Percentiles rank a stretch among this genome's conserved stretches.
Evolutionary conservation across 2,329 filamentous ascomycete genomes (phyloP).

Genomic region (Graphilbum fragrans): DNA sequence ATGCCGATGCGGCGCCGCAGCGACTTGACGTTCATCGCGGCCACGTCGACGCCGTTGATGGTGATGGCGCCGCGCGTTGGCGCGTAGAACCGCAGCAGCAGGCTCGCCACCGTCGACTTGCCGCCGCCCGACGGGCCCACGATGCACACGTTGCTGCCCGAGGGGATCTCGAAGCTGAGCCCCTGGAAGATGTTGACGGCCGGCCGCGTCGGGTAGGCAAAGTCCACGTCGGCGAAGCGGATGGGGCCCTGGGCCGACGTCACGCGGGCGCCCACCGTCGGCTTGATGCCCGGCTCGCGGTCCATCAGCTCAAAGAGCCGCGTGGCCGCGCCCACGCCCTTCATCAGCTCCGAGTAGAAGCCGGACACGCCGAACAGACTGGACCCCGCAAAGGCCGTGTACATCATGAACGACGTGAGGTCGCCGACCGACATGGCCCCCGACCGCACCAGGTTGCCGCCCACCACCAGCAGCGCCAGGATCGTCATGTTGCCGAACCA

Average conservation of each 20-base stretch:
- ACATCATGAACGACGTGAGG: constrained; percentile 95
- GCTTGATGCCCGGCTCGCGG: constrained; percentile 71
- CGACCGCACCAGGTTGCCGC: constrained; percentile 77
- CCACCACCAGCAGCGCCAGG: constrained; percentile 76
- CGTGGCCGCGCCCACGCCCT: constrained; percentile 93
- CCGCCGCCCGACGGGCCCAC: constrained; percentile 93
- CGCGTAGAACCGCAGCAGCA: constrained; percentile 83
- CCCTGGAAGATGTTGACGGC: constrained; percentile 85
- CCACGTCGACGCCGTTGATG: constrained; percentile 76
- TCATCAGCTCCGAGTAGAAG: constrained; percentile 98
- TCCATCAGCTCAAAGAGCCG: constrained; percentile 94
- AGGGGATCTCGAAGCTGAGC: constrained; percentile 80
- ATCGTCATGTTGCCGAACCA: constrained; percentile 97
- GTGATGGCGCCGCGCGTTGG: constrained; percentile 65
- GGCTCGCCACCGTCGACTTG: constrained; percentile 89
- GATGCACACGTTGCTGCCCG: constrained; percentile 89
- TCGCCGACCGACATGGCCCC: constrained; percentile 85
- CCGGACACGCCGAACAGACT: constrained; percentile 88
- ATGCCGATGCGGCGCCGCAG: constrained; percentile 85
- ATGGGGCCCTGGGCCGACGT: constrained; percentile 79
- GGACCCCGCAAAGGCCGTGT: constrained; percentile 74
- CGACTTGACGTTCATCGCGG: constrained; percentile 84
- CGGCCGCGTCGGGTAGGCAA: constrained; percentile 87
- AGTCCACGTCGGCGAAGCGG: constrained; percentile 72
- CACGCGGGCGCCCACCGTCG: constrained; percentile 71